Evolutionary conservation across 176 grass and related monocot genomes (phyloP).

Genomic region (Microstegium vimineum): DNA sequence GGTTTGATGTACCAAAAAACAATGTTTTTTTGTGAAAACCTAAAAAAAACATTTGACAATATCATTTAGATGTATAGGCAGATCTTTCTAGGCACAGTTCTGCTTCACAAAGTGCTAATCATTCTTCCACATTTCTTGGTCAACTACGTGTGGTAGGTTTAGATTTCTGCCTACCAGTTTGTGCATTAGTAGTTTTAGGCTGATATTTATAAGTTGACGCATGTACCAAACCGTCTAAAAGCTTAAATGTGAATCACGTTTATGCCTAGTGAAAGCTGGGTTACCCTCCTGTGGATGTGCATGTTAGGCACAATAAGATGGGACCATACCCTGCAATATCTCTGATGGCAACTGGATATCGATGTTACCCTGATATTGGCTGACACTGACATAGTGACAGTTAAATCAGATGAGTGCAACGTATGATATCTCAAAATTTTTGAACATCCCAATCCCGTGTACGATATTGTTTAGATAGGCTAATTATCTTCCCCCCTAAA

Average conservation of each 20-base stretch:
- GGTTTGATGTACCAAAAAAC: constrained; percentile 21
- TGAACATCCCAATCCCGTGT: not conserved
- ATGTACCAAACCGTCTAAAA: constrained; percentile 18
- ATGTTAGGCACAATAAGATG: constrained; percentile 4
- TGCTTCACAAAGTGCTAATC: constrained; percentile 20
- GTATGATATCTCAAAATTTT: not conserved
- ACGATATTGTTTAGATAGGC: not conserved
- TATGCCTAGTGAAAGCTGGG: not conserved
- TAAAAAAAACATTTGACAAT: constrained; percentile 5
- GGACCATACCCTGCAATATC: not conserved
- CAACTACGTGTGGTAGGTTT: constrained; percentile 26
- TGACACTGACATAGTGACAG: not conserved
- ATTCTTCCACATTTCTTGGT: constrained; percentile 31
- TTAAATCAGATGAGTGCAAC: constrained; percentile 8
- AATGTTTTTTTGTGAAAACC: no score
- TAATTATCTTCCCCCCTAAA: not conserved
- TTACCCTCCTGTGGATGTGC: not conserved
- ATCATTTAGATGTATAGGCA: constrained; percentile 21
- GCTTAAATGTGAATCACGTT: not conserved
- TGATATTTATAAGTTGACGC: constrained; percentile 1
- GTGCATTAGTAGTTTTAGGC: constrained; percentile 12
- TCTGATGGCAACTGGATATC: constrained; percentile 3
- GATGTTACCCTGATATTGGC: not conserved
- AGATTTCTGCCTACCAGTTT: constrained; percentile 26
- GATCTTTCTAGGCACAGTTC: constrained; percentile 18